Percentiles rank a stretch among this genome's conserved stretches.
Evolutionary conservation across 2,329 filamentous ascomycete genomes (phyloP).

Genomic region (Teratosphaeria pseudoeucalypti): DNA sequence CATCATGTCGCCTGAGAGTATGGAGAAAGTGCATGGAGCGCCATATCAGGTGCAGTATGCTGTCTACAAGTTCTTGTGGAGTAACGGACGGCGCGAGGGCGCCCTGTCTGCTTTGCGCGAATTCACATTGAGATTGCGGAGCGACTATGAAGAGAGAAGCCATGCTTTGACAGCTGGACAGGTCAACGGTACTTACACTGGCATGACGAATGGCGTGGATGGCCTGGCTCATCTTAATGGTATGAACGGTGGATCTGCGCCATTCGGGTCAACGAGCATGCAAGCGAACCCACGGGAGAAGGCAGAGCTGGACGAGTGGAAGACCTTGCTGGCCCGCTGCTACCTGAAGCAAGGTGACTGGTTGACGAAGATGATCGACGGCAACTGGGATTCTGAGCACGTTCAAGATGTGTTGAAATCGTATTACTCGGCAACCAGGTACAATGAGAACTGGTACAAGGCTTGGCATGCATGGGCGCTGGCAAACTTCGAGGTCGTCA

Average conservation of each 20-base stretch:
- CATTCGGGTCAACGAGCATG: conserved; percentile 19
- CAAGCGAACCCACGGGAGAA: conserved; percentile 28
- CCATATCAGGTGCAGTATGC: conserved; percentile 83
- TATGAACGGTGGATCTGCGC: conserved; percentile 27
- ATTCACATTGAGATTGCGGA: conserved; percentile 50
- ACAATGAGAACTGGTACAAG: conserved; percentile 95
- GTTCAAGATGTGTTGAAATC: conserved; percentile 84
- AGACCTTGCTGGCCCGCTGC: conserved; percentile 78
- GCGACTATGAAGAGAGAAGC: conserved; percentile 42
- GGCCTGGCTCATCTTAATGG: conserved; percentile 33
- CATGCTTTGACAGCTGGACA: conserved; percentile 21
- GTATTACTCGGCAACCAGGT: conserved; percentile 83
- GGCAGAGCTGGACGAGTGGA: conserved; percentile 45
- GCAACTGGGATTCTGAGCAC: conserved; percentile 78
- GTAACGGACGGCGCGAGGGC: conserved; percentile 58
- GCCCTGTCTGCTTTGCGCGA: conserved; percentile 51
- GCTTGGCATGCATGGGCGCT: conserved; percentile 98
- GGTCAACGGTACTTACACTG: conserved; percentile 23
- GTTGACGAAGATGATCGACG: conserved; percentile 75
- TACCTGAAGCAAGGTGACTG: conserved; percentile 95
- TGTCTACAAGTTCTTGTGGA: conserved; percentile 96
- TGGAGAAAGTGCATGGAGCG: conserved; percentile 38
- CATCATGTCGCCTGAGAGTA: conserved; percentile 50
- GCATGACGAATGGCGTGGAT: conserved; percentile 33
- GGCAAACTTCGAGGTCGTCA: conserved; percentile 97